phyloP scores from a whole-genome alignment of 202 grass and related monocot genomes.

The Cymbopogon flexuosus region DNA sequence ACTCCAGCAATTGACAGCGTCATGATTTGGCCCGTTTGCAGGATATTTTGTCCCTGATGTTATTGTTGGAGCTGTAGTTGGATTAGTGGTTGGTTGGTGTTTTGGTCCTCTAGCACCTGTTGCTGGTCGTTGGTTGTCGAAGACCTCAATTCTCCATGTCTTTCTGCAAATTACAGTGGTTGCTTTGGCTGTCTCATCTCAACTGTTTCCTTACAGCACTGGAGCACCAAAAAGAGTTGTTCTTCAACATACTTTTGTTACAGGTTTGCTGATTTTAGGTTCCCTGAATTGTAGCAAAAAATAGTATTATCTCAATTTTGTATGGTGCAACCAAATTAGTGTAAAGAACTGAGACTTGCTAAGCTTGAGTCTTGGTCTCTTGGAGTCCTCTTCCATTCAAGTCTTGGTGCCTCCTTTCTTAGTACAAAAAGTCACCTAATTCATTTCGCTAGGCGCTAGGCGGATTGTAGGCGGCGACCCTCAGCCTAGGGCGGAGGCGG shows the following conservation, averaged over 20 bases:
- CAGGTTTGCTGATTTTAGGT: slow-evolving; percentile 43
- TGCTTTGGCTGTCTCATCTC: slow-evolving; percentile 76
- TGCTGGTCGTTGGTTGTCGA: slow-evolving; percentile 64
- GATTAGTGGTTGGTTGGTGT: slow-evolving; percentile 78
- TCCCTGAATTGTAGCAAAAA: neutral
- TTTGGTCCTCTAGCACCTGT: slow-evolving; percentile 74
- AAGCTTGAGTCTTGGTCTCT: neutral
- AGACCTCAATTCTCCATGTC: slow-evolving; percentile 57
- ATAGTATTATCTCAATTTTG: neutral
- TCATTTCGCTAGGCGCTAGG: neutral
- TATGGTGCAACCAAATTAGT: neutral
- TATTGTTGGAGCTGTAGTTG: slow-evolving; percentile 69
- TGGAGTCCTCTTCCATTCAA: neutral
- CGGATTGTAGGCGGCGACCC: no score
- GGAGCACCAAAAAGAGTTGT: slow-evolving; percentile 85
- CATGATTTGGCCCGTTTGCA: slow-evolving; percentile 40
- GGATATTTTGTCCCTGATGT: slow-evolving; percentile 88
- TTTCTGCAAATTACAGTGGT: slow-evolving; percentile 77
- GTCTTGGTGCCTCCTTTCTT: neutral
- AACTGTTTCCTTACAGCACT: slow-evolving; percentile 90
- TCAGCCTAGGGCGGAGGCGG: no score
- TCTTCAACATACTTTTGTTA: slow-evolving; percentile 82
- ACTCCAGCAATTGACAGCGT: neutral
- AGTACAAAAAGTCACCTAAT: neutral
- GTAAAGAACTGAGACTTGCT: neutral